Evolutionary conservation across 805 yeast genomes (phyloP).

Genomic region (Kazachstania taianensis): DNA sequence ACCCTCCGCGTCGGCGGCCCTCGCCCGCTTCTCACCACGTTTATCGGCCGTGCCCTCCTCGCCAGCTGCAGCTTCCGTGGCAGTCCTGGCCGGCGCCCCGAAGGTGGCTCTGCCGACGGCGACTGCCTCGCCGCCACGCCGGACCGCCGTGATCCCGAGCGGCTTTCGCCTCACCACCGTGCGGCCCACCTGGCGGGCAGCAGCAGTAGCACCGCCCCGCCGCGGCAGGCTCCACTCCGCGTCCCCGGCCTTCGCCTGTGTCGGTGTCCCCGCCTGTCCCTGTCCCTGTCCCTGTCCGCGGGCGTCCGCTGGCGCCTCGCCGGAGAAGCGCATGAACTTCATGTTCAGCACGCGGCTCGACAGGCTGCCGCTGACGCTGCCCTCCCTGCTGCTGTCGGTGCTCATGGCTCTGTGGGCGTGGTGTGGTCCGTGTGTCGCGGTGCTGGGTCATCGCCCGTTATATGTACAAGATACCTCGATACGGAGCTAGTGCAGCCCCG

Average conservation of each 20-base stretch:
- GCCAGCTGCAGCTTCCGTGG: conserved; percentile 24
- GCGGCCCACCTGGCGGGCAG: conserved; percentile 1
- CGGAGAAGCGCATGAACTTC: conserved; percentile 58
- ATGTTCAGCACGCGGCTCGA: conserved; percentile 73
- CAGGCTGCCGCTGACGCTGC: no score
- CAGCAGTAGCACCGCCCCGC: conserved; percentile 13
- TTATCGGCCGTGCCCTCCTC: neutral
- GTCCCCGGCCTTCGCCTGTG: neutral
- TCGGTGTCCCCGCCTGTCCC: conserved; percentile 1
- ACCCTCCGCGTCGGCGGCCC: conserved; percentile 30
- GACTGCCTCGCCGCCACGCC: neutral
- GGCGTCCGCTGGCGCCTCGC: conserved; percentile 27
- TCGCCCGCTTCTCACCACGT: conserved; percentile 10
- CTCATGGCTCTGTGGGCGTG: no score
- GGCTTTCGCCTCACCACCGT: conserved; percentile 28
- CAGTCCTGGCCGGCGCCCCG: neutral
- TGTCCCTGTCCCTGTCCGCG: conserved; percentile 27
- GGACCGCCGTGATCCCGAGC: conserved; percentile 19
- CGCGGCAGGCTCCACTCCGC: neutral
- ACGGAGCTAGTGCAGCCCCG: conserved; percentile 22
- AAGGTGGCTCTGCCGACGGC: conserved; percentile 1
- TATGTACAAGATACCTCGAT: no score
- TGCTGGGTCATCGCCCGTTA: no score
- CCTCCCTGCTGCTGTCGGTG: no score
- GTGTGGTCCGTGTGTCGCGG: no score